Evolutionary conservation across 2,329 filamentous ascomycete species (phyloP).

Genomic region (Endocalyx cinctus): DNA sequence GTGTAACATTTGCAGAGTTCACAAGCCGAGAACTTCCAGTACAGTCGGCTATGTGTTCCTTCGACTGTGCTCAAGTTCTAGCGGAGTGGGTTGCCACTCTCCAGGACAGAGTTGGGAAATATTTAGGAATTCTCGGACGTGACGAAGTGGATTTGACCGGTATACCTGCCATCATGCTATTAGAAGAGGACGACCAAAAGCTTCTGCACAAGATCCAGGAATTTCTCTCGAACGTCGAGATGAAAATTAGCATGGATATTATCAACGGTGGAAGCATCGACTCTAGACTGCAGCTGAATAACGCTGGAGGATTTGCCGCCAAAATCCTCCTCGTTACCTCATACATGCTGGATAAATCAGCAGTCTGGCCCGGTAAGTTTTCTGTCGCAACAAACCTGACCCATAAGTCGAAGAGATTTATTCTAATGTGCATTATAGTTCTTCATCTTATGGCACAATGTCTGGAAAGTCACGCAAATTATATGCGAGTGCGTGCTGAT

Average conservation of each 20-base stretch:
- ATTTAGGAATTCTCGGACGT: conserved; percentile 79
- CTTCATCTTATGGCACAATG: conserved; percentile 52
- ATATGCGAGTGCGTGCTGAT: conserved; percentile 48
- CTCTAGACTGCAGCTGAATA: conserved; percentile 51
- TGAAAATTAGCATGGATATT: conserved; percentile 65
- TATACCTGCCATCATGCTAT: conserved; percentile 81
- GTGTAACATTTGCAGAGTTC: conserved; percentile 79
- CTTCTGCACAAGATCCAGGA: conserved; percentile 77
- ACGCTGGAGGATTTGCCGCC: conserved; percentile 72
- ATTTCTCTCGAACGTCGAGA: conserved; percentile 70
- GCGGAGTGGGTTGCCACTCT: conserved; percentile 92
- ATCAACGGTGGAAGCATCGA: conserved; percentile 43
- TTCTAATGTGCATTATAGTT: too few relatives aligned
- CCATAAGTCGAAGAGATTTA: too few relatives aligned
- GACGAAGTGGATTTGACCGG: conserved; percentile 74
- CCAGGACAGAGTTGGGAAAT: conserved; percentile 88
- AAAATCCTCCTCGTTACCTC: conserved; percentile 82
- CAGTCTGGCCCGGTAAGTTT: conserved; percentile 82
- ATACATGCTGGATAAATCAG: conserved; percentile 80
- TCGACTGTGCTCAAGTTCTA: conserved; percentile 90
- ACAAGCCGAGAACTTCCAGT: conserved; percentile 81
- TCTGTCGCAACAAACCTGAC: too few relatives aligned
- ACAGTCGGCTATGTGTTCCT: conserved; percentile 86
- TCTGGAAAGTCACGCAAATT: conserved; percentile 49
- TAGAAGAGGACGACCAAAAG: conserved; percentile 89